phyloP scores from a whole-genome alignment of 306 rosid species.

The Pterocarpus santalinus region DNA sequence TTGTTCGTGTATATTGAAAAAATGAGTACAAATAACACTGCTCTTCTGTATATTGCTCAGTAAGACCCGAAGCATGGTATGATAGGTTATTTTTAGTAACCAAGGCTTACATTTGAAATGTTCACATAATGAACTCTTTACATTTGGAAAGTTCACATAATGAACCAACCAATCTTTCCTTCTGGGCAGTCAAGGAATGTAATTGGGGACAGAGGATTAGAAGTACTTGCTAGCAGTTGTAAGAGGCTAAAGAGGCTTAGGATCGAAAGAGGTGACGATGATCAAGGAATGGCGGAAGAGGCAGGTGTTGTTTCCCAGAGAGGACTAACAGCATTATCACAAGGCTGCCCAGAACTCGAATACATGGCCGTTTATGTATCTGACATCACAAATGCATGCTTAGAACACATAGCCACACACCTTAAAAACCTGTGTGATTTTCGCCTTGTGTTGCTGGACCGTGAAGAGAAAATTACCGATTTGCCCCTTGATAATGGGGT shows the following conservation, averaged over 20 bases:
- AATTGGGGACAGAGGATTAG: constrained; percentile 95
- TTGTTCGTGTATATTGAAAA: too few relatives aligned
- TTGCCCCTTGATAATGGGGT: constrained; percentile 98
- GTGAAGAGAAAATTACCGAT: constrained; percentile 75
- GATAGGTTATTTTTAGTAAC: constrained; percentile 36
- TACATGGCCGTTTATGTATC: constrained; percentile 92
- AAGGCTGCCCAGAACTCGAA: constrained; percentile 89
- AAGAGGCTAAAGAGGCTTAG: constrained; percentile 84
- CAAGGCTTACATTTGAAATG: constrained; percentile 22
- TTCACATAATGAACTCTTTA: constrained; percentile 5
- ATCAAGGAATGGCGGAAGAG: constrained; percentile 89
- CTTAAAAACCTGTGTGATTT: constrained; percentile 85
- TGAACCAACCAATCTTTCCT: constrained; percentile 33
- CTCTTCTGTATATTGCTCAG: background rate
- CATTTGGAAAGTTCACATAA: constrained; percentile 19
- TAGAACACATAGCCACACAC: constrained; percentile 77
- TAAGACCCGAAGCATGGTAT: background rate
- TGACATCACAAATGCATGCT: constrained; percentile 78
- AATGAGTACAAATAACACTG: too few relatives aligned
- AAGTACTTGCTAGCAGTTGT: constrained; percentile 82
- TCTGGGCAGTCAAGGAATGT: constrained; percentile 88
- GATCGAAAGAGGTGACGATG: constrained; percentile 94
- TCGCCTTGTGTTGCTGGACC: constrained; percentile 91
- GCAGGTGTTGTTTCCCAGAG: constrained; percentile 92
- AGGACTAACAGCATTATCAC: constrained; percentile 89